Percentiles rank a stretch among this genome's conserved stretches.
These are phyloP conservation scores for Penicillium maclennaniae DNA, from an alignment of 495 filamentous ascomycete species.

Conservation along the genomic window DNA sequence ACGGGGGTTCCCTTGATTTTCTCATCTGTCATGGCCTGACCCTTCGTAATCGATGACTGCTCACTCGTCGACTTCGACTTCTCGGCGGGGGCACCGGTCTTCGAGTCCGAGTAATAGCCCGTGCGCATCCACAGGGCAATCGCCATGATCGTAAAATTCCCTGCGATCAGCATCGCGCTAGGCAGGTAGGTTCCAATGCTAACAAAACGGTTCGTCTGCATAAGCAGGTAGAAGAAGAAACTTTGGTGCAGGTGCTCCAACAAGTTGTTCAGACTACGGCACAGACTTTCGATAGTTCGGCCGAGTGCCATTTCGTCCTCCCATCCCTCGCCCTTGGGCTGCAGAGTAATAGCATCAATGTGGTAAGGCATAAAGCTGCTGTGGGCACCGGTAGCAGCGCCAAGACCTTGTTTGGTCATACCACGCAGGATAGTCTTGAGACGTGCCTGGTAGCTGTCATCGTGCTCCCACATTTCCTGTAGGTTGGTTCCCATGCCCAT, in stretches of 20 bases:
- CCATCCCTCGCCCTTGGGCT: constrained; percentile 85
- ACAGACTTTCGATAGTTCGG: constrained; percentile 80
- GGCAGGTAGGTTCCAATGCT: constrained; percentile 97
- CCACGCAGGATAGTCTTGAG: constrained; percentile 87
- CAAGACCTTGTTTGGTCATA: constrained; percentile 87
- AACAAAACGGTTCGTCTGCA: constrained; percentile 86
- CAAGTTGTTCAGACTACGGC: constrained; percentile 90
- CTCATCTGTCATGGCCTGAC: constrained; percentile 11
- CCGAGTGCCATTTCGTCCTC: constrained; percentile 97
- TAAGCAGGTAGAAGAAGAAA: constrained; percentile 97
- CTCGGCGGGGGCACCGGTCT: constrained; percentile 9
- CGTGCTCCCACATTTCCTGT: constrained; percentile 83
- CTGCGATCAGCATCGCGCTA: constrained; percentile 92
- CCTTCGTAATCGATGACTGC: constrained; percentile 19
- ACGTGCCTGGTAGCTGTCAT: constrained; percentile 76
- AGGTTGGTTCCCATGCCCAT: constrained; percentile 81
- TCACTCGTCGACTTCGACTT: constrained; percentile 23
- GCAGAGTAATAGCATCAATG: constrained; percentile 91
- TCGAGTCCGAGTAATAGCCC: constrained; percentile 47
- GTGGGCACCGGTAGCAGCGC: constrained; percentile 86
- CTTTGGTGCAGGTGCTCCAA: constrained; percentile 97
- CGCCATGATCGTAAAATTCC: constrained; percentile 91
- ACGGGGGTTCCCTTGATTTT: constrained; percentile 25
- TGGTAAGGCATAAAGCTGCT: constrained; percentile 97
- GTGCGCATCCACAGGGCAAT: constrained; percentile 89